Conservation (phyloP, 2,329 filamentous ascomycete species). For the Pseudogymnoascus sp. region DNA sequence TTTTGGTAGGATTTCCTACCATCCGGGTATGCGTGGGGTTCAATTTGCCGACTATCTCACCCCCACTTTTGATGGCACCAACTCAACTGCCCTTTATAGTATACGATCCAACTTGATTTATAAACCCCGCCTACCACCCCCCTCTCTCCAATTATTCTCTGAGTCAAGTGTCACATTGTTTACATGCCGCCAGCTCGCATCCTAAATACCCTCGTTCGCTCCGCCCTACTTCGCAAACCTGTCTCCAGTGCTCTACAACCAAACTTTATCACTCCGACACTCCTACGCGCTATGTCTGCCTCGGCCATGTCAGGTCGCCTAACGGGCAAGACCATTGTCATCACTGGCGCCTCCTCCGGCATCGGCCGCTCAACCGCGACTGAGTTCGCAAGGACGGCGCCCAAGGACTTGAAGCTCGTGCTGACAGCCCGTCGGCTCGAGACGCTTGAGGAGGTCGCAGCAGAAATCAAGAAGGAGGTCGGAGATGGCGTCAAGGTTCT, state of each 20-base stretch:
- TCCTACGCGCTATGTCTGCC: conserved; percentile 46
- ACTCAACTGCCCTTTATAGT: not conserved
- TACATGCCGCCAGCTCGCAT: not conserved
- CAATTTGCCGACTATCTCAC: not conserved
- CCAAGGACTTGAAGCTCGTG: conserved; percentile 72
- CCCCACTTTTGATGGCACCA: not conserved
- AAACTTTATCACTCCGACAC: not conserved
- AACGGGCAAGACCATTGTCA: conserved; percentile 82
- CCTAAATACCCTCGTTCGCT: not conserved
- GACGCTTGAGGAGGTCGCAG: conserved; percentile 66
- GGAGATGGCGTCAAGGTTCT: conserved; percentile 75
- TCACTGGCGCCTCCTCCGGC: conserved; percentile 89
- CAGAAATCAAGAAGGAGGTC: conserved; percentile 69
- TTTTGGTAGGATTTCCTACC: not conserved
- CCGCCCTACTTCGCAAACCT: not conserved
- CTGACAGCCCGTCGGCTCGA: conserved; percentile 85
- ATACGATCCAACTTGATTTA: not conserved
- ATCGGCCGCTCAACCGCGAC: conserved; percentile 80
- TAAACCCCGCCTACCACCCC: not conserved
- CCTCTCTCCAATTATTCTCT: not conserved
- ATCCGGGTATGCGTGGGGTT: not conserved
- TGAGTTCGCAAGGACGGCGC: conserved; percentile 84
- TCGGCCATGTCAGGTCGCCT: conserved; percentile 76
- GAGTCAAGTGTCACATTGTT: not conserved
- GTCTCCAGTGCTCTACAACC: not conserved